Conservation (phyloP, 1,284 basidiomycete genomes). For the Inonotus obliquus region DNA sequence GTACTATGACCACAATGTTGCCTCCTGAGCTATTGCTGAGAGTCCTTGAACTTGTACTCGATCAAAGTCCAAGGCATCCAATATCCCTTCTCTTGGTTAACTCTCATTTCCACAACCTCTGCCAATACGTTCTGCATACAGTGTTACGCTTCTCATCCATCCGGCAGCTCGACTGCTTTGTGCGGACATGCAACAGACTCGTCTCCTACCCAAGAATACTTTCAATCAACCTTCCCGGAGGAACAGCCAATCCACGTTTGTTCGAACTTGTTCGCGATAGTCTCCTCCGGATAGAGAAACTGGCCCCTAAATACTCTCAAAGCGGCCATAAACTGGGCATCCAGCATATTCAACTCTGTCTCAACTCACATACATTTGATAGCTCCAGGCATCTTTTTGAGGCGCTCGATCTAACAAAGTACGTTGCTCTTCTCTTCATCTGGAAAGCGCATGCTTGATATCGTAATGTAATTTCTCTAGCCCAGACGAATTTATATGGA, state of each 20-base stretch:
- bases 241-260: conserved; percentile 27
- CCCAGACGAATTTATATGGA: conserved; percentile 48
- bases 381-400: conserved; percentile 34
- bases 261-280: conserved; percentile 28
- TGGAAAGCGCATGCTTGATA: neutral
- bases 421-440: conserved; percentile 22
- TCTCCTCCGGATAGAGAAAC: conserved; percentile 23
- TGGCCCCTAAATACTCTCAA: neutral
- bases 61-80: conserved; percentile 21
- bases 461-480: conserved; percentile 27
- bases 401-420: conserved; percentile 40
- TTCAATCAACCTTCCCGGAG: conserved; percentile 29
- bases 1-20: neutral
- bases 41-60: conserved; percentile 26
- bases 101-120: conserved; percentile 22
- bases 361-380: conserved; percentile 41
- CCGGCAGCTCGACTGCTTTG: conserved; percentile 29
- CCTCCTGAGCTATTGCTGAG: conserved; percentile 11
- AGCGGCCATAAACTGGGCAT: neutral
- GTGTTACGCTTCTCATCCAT: conserved; percentile 30
- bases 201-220: conserved; percentile 26
- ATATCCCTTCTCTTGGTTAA: conserved; percentile 27
- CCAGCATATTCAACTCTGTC: conserved; percentile 28
- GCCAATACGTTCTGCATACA: conserved; percentile 28
- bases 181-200: conserved; percentile 20